These are phyloP conservation scores for Tetracladium setigerum DNA, from an alignment of 495 filamentous ascomycete species.

Conservation along the genomic window DNA sequence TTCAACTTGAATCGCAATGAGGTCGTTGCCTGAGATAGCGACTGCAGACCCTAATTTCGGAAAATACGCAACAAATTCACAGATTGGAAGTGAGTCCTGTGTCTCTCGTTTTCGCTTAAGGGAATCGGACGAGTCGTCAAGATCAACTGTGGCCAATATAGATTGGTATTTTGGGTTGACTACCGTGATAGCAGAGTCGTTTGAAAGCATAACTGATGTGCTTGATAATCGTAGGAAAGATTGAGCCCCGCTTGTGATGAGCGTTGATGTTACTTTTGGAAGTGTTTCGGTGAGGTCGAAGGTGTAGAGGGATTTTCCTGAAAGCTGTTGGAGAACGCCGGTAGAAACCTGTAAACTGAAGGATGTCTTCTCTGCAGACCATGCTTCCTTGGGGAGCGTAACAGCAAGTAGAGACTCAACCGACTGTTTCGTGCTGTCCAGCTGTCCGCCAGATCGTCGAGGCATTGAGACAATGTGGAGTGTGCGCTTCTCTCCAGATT, in stretches of 20 bases:
- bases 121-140: conserved; percentile 22
- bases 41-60: conserved; percentile 55
- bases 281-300: conserved; percentile 36
- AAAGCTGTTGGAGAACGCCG: conserved; percentile 47
- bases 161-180: conserved; percentile 64
- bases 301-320: conserved; percentile 32
- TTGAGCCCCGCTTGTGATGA: conserved; percentile 23
- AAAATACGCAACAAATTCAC: conserved; percentile 51
- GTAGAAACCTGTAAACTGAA: conserved; percentile 49
- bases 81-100: conserved; percentile 20
- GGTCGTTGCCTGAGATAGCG: conserved; percentile 44
- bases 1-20: conserved; percentile 58
- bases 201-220: conserved; percentile 39
- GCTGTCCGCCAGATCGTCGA: conserved; percentile 13
- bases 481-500: conserved; percentile 24
- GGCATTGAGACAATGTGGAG: conserved; percentile 38
- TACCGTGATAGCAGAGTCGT: conserved; percentile 35
- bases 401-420: conserved; percentile 15
- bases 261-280: conserved; percentile 12
- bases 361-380: background rate
- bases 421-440: conserved; percentile 4
- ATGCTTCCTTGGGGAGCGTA: background rate
- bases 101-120: conserved; percentile 15
- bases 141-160: conserved; percentile 44
- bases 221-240: conserved; percentile 47